phyloP scores from a whole-genome alignment of 768 basidiomycete genomes.

The Lentinula lateritia region DNA sequence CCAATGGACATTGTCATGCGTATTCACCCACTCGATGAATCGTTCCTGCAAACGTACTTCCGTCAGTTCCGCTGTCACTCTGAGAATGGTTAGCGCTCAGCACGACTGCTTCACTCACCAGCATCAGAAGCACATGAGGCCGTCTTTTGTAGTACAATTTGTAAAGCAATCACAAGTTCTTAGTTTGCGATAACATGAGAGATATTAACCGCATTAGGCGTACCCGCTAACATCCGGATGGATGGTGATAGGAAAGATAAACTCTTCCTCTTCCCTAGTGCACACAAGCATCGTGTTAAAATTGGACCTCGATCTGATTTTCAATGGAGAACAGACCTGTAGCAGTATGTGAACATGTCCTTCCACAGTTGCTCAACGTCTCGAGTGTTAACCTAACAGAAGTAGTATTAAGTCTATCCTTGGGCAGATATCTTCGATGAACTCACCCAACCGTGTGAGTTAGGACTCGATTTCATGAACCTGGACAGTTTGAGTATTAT shows the following conservation, averaged over 20 bases:
- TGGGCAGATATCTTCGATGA: neutral
- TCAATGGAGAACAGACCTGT: constrained; percentile 31
- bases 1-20: constrained; percentile 65
- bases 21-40: constrained; percentile 72
- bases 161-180: neutral
- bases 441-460: constrained; percentile 68
- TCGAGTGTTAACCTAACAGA: constrained; percentile 49
- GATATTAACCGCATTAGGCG: constrained; percentile 14
- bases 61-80: neutral
- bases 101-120: constrained; percentile 23
- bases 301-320: neutral
- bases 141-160: constrained; percentile 28
- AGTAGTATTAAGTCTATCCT: neutral
- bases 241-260: constrained; percentile 69
- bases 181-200: constrained; percentile 2
- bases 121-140: constrained; percentile 70
- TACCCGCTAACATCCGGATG: constrained; percentile 75
- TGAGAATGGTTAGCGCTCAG: no score
- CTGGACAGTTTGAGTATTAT: constrained; percentile 22
- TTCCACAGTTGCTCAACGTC: constrained; percentile 74
- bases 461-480: constrained; percentile 64
- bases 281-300: constrained; percentile 10
- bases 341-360: constrained; percentile 65
- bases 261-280: constrained; percentile 52
- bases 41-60: constrained; percentile 38